phyloP scores from a whole-genome alignment of 1,139 yeast species.

The Saccharomyces hybrid region DNA sequence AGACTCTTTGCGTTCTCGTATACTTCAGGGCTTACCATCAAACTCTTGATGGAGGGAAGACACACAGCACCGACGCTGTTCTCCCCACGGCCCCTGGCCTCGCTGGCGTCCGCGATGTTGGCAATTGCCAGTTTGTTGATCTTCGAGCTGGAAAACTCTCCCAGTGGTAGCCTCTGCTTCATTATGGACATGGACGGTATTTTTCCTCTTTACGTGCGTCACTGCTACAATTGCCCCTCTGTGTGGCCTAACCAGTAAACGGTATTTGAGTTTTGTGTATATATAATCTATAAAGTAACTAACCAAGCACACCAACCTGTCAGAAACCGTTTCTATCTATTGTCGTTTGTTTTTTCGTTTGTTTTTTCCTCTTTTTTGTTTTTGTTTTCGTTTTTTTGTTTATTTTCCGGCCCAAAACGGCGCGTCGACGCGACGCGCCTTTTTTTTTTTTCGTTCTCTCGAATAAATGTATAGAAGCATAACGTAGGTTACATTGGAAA shows the following conservation, averaged over 20 bases:
- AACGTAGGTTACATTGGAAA: slow-evolving; percentile 30
- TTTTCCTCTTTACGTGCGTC: neutral
- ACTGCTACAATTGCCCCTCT: neutral
- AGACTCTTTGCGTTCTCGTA: neutral
- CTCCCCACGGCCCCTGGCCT: neutral
- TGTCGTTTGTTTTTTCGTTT: slow-evolving; percentile 3
- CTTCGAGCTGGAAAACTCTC: slow-evolving; percentile 22
- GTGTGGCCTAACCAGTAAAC: neutral
- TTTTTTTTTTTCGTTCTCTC: neutral
- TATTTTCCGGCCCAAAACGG: slow-evolving; percentile 13
- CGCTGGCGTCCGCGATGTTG: neutral
- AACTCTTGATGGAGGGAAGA: slow-evolving; percentile 2
- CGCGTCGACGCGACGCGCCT: neutral
- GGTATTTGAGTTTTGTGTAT: neutral
- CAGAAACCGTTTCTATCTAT: slow-evolving; percentile 1
- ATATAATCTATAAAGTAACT: neutral
- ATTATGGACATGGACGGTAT: slow-evolving; percentile 7
- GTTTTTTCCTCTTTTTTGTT: neutral
- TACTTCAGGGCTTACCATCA: neutral
- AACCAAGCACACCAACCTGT: neutral
- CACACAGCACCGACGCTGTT: neutral
- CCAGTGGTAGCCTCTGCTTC: slow-evolving; percentile 21
- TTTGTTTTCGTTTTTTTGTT: slow-evolving; percentile 8
- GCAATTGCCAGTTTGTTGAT: slow-evolving; percentile 15
- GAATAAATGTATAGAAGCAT: neutral